Base-by-base conservation (phyloP, 352 stramenopile genomes). In the Thalassiosira mediterranea region DNA sequence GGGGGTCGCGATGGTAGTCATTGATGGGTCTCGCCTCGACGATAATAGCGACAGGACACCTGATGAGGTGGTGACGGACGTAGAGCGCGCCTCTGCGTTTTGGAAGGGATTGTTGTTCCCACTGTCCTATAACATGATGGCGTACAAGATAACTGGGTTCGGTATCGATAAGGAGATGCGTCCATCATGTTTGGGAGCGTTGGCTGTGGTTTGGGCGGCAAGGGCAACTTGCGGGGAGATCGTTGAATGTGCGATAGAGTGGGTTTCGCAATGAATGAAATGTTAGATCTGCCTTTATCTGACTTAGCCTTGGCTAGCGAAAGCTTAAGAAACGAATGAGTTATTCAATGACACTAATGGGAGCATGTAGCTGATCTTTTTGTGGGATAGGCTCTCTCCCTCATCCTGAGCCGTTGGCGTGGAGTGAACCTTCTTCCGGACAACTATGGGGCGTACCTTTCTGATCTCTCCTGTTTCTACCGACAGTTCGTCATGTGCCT, bases 61-160 rank as follows among this genome's bases (percentile, higher is more conserved):
- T 48, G 29, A 66, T 49, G 73, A 82, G 53, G 56, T 70, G n/a
- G 64, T 75, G 47, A 76, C 52, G 46, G 61, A 73, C 57, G 51
- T 68, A n/a, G 63, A 80, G 48, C 46, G 34, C 10, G 77, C 71
- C 4, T 54, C 46, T 15, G 54, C 66, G 3, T 76, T 81, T 63
- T 86, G 84, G 63, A 74, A 83, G 44, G 63, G 71, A 8, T 81
- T 88, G 46, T 69, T 88, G 38, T 90, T 89, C 57, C 85, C 85
- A 3, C 56, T 91, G 31, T 81, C 62, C 34, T 81, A 79, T 61
- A 46, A 87, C 40, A 83, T 82, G 32, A 61, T 89, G 25, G 82
- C 65, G 42, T 68, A 86, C 23, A 81, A 80, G 37, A 74, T 89
- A 49, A 54, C 79, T 17, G 83, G 84, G 34, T 76, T 67, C 62